A percentile compares a stretch with the other conserved stretches of the same genome.
Evolutionary conservation across 768 basidiomycete genomes (phyloP).

Genomic region (Russula emetica): DNA sequence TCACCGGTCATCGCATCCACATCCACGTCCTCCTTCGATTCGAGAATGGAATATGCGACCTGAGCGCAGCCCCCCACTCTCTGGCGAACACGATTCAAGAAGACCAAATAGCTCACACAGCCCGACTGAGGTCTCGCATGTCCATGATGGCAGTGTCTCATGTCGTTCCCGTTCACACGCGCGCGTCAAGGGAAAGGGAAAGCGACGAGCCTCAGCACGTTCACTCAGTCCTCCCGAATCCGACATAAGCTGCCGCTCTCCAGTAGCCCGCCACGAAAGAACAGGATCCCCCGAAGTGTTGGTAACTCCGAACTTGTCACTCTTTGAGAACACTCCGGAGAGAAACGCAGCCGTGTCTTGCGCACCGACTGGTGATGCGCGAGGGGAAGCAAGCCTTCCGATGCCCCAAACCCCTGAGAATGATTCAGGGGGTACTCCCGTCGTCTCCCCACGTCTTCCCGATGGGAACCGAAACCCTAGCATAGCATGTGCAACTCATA

Average conservation of each 20-base stretch:
- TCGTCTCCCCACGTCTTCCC: background rate
- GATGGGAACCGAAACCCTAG: background rate
- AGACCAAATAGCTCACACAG: background rate
- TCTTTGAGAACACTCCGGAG: background rate
- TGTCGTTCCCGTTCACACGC: background rate
- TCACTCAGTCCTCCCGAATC: background rate
- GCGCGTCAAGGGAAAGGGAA: constrained; percentile 11
- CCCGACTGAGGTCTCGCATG: background rate
- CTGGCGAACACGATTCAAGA: background rate
- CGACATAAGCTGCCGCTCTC: background rate
- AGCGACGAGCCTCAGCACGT: constrained; percentile 7
- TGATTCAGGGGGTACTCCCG: background rate
- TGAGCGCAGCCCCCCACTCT: background rate
- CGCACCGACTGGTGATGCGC: background rate
- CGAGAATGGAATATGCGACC: background rate
- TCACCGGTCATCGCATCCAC: constrained; percentile 18
- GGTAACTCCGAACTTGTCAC: background rate
- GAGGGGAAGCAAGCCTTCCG: background rate
- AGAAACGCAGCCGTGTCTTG: background rate
- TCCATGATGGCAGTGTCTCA: background rate
- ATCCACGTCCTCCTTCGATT: constrained; percentile 27
- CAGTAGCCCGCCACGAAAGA: background rate
- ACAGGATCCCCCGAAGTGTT: background rate
- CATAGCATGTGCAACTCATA: background rate
- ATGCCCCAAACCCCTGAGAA: background rate